Evolutionary conservation across 2,329 filamentous ascomycete species (phyloP).

Genomic region (Alternaria tenuissima): DNA sequence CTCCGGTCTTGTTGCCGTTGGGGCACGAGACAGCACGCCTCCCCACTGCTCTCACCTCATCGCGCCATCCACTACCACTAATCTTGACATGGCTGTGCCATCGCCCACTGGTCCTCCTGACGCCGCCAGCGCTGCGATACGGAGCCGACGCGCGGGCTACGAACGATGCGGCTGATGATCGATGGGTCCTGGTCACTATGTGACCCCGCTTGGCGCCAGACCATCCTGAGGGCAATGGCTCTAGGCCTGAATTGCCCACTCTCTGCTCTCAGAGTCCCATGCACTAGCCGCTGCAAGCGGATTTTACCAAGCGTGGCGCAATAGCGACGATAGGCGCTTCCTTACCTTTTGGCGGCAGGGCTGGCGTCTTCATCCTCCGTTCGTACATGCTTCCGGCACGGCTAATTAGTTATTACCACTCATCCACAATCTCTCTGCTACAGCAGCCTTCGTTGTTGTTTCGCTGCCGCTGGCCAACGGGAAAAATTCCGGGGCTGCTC

Average conservation of each 20-base stretch:
- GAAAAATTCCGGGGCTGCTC: conserved; percentile 14
- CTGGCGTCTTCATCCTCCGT: conserved; percentile 34
- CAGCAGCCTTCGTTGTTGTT: conserved; percentile 14
- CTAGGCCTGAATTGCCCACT: conserved; percentile 49
- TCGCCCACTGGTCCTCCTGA: conserved; percentile 24
- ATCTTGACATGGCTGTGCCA: conserved; percentile 3
- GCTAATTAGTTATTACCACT: conserved; percentile 45
- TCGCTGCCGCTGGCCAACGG: conserved; percentile 35
- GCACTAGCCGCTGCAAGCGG: conserved; percentile 52
- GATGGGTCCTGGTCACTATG: conserved; percentile 44
- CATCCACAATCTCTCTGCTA: conserved; percentile 26
- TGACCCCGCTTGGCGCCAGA: conserved; percentile 48
- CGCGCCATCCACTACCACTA: conserved; percentile 26
- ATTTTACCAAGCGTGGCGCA: conserved; percentile 41
- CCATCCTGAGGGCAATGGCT: conserved; percentile 49
- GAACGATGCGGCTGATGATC: conserved; percentile 52
- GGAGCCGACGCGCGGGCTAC: conserved; percentile 29
- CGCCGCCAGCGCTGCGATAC: conserved; percentile 32
- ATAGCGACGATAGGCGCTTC: conserved; percentile 44
- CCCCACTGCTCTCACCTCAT: conserved; percentile 25
- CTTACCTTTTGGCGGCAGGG: conserved; percentile 37
- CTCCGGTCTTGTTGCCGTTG: conserved; percentile 27
- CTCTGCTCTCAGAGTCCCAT: conserved; percentile 32
- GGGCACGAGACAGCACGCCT: conserved; percentile 37
- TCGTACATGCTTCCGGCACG: conserved; percentile 39